phyloP scores from a whole-genome alignment of 2,329 filamentous ascomycete species.

The Lachnellula suecica region DNA sequence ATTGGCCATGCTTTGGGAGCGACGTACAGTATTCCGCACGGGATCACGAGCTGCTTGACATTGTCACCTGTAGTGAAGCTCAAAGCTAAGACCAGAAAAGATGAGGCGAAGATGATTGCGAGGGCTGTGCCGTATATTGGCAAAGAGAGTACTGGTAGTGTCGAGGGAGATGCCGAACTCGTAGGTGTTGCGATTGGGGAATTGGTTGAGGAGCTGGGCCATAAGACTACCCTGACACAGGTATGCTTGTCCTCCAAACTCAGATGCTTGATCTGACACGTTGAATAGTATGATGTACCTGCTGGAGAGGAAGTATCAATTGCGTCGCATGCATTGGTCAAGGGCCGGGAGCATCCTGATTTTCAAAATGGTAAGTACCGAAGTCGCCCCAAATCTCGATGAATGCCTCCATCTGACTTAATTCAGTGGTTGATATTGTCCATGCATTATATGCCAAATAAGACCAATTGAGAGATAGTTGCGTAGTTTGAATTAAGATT shows the following conservation, averaged over 20 bases:
- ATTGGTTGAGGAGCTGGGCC: conserved; percentile 41
- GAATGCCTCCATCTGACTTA: conserved; percentile 2
- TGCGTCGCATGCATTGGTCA: conserved; percentile 18
- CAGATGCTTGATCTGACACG: conserved; percentile 34
- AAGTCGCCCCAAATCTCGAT: background rate
- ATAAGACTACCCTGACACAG: conserved; percentile 45
- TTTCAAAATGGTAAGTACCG: conserved; percentile 15
- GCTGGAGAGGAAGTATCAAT: conserved; percentile 20
- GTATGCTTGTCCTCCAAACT: conserved; percentile 38
- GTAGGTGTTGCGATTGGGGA: conserved; percentile 44
- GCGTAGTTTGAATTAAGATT: background rate
- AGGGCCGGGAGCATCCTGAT: conserved; percentile 20
- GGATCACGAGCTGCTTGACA: conserved; percentile 53
- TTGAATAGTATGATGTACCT: conserved; percentile 18
- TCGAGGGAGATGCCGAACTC: conserved; percentile 39
- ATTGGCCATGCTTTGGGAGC: conserved; percentile 52
- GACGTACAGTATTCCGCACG: conserved; percentile 56
- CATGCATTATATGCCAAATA: conserved; percentile 15
- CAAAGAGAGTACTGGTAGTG: conserved; percentile 37
- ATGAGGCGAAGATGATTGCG: conserved; percentile 44
- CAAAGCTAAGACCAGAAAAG: conserved; percentile 43
- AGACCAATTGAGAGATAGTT: background rate
- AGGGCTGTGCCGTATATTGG: conserved; percentile 44
- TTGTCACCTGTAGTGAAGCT: conserved; percentile 53
- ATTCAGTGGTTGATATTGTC: conserved; percentile 17